phyloP scores from a whole-genome alignment of 2,329 filamentous ascomycete genomes.

The Blastomyces emzantsi region DNA sequence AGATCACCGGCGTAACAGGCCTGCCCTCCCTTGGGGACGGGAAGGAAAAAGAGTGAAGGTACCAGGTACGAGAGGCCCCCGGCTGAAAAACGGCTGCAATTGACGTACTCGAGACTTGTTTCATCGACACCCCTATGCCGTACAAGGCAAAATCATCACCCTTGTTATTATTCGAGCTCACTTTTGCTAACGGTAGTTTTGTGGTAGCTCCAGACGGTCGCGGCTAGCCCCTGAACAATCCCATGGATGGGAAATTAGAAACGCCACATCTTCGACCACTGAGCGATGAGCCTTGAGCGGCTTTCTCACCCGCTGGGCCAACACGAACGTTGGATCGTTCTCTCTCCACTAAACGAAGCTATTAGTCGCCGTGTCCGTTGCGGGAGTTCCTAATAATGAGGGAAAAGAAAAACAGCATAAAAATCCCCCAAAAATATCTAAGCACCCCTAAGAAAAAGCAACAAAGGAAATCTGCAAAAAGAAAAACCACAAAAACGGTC shows the following conservation, averaged over 20 bases:
- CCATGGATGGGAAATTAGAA: conserved; percentile 19
- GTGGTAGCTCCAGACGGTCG: not conserved
- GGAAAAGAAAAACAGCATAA: not conserved
- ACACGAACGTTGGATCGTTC: not conserved
- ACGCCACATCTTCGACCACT: conserved; percentile 14
- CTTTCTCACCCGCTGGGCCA: not conserved
- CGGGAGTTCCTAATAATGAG: not conserved
- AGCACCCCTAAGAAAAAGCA: not conserved
- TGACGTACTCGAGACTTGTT: conserved; percentile 1
- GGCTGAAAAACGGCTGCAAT: not conserved
- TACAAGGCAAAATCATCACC: too few species aligned
- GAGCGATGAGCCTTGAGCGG: not conserved
- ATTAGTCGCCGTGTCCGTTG: conserved; percentile 1
- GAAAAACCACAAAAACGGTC: not conserved
- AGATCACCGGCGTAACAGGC: not conserved
- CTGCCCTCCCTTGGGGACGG: not conserved
- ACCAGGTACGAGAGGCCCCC: not conserved
- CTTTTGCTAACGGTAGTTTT: not conserved
- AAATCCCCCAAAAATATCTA: not conserved
- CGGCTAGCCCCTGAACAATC: conserved; percentile 7
- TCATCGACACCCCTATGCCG: not conserved
- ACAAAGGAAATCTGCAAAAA: not conserved
- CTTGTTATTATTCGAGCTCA: too few species aligned
- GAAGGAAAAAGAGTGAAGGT: too few species aligned
- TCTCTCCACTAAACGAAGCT: not conserved